phyloP scores from a whole-genome alignment of 352 stramenopile species.

The Globisporangium barbulae region DNA sequence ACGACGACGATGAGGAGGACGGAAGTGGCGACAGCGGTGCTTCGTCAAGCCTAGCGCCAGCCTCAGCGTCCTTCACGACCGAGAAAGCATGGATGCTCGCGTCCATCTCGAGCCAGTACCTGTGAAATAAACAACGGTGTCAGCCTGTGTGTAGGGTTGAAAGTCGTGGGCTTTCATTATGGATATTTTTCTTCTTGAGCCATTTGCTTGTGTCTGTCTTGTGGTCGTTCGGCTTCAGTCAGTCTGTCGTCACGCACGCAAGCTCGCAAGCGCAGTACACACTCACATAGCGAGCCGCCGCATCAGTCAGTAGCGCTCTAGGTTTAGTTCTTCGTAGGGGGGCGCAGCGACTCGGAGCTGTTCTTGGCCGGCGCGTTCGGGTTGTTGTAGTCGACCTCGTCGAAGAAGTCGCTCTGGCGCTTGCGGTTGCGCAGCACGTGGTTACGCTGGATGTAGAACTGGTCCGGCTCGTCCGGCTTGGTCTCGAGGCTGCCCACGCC shows the following conservation, averaged over 20 bases:
- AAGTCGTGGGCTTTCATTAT: conserved; percentile 8
- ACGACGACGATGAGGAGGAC: neutral
- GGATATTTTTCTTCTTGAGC: conserved; percentile 4
- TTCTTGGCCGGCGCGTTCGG: conserved; percentile 35
- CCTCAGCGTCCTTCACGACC: conserved; percentile 11
- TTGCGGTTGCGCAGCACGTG: conserved; percentile 71
- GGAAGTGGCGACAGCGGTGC: neutral
- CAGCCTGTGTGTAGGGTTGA: neutral
- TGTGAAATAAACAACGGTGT: conserved; percentile 11
- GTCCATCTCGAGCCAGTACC: conserved; percentile 32
- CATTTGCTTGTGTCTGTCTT: neutral
- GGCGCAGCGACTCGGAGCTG: conserved; percentile 50
- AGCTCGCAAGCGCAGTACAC: neutral
- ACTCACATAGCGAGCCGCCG: neutral
- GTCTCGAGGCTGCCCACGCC: conserved; percentile 69
- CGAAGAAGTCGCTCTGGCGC: conserved; percentile 56
- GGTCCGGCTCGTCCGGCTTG: conserved; percentile 58
- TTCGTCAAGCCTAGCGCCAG: neutral
- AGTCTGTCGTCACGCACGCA: neutral
- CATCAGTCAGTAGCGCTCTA: neutral
- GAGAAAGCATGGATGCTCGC: conserved; percentile 41
- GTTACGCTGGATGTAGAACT: conserved; percentile 81
- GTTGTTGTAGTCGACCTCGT: conserved; percentile 87
- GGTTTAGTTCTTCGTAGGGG: conserved; percentile 59
- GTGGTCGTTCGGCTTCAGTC: neutral